Evolutionary conservation across 1,139 yeast species (phyloP).

Genomic region (Barnettozyma hawaiiensis): DNA sequence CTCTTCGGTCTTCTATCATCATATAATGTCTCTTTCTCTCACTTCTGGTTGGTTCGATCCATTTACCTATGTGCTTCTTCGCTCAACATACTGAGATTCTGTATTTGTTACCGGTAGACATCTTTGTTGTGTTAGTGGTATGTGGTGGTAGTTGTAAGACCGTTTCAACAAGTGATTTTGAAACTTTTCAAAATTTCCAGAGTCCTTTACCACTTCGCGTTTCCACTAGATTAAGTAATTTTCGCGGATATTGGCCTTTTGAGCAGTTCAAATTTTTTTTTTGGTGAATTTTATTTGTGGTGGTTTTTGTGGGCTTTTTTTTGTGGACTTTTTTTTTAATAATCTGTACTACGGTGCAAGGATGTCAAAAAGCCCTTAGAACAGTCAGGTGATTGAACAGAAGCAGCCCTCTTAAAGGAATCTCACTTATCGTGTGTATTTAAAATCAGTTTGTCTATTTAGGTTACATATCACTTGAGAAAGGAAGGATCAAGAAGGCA

Average conservation of each 20-base stretch:
- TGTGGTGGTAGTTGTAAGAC: constrained; percentile 5
- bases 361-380: not conserved
- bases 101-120: constrained; percentile 99
- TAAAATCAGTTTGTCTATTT: no score
- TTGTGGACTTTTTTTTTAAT: not conserved
- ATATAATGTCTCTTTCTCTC: not conserved
- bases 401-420: no score
- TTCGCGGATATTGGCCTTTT: not conserved
- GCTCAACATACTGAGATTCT: constrained; percentile 88
- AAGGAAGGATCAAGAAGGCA: not conserved
- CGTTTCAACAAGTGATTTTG: constrained; percentile 3
- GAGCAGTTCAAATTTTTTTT: not conserved
- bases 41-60: not conserved
- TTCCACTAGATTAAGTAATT: not conserved
- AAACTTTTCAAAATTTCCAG: constrained; percentile 11
- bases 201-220: constrained; percentile 8
- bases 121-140: constrained; percentile 31
- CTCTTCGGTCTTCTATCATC: not conserved
- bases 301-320: not conserved
- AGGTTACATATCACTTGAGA: not conserved
- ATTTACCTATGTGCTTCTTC: not conserved
- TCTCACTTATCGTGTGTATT: no score
- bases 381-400: not conserved
- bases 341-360: not conserved
- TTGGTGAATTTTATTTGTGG: not conserved